phyloP scores from a whole-genome alignment of 2,329 filamentous ascomycete species.

The Claviceps cyperi region DNA sequence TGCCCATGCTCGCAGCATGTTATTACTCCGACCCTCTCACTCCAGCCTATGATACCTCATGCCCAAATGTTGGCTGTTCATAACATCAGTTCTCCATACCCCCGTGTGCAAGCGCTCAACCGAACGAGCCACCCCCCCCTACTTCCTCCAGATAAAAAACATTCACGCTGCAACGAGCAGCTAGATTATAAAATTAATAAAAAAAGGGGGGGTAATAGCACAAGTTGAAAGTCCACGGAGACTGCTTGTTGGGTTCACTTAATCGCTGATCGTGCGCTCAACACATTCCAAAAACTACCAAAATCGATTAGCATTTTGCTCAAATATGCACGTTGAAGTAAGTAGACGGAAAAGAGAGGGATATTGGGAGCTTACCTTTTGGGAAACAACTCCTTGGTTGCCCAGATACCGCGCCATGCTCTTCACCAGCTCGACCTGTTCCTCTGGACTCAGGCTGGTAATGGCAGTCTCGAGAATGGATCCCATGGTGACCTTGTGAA shows the following conservation, averaged over 20 bases:
- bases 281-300: constrained; percentile 10
- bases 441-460: constrained; percentile 70
- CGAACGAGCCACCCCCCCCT: not conserved
- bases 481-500: constrained; percentile 73
- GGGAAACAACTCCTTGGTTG: constrained; percentile 41
- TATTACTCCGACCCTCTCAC: not conserved
- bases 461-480: constrained; percentile 84
- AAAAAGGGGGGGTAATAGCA: not conserved
- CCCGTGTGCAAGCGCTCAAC: not conserved
- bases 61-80: not conserved
- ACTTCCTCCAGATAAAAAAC: not conserved
- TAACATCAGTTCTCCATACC: not conserved
- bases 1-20: not conserved
- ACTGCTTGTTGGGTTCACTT: not conserved
- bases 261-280: constrained; percentile 8
- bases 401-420: constrained; percentile 48
- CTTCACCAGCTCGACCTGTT: constrained; percentile 72
- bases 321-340: too few relatives aligned
- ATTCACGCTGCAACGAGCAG: not conserved
- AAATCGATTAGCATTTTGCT: not conserved
- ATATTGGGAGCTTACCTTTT: constrained; percentile 12
- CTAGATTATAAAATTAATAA: not conserved
- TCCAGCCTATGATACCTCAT: not conserved
- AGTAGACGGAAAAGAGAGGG: not conserved
- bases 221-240: not conserved